Evolutionary conservation across 1,284 basidiomycete genomes (phyloP).

Genomic region (Leccinum griseonigrum): DNA sequence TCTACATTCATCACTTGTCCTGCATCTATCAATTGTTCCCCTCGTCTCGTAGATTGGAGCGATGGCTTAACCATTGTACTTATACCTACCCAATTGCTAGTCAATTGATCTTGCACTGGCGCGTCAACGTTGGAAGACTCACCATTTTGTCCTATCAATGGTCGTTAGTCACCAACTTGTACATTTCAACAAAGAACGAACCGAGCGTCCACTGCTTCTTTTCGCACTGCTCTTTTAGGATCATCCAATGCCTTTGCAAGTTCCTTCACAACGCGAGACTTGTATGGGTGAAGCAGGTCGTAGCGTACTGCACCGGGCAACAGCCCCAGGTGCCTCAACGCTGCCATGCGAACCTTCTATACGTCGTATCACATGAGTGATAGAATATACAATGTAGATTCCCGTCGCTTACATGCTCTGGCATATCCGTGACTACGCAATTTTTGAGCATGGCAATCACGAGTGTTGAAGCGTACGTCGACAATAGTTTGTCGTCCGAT

Average conservation of each 20-base stretch:
- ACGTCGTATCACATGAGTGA: constrained; percentile 2
- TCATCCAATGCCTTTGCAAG: constrained; percentile 82
- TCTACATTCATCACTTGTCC: not conserved
- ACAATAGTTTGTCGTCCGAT: constrained; percentile 49
- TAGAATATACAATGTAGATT: not conserved
- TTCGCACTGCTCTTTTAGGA: constrained; percentile 75
- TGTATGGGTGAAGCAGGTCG: constrained; percentile 75
- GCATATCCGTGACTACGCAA: constrained; percentile 44
- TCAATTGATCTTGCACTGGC: not conserved
- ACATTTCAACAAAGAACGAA: constrained; percentile 23
- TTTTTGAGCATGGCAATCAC: constrained; percentile 73
- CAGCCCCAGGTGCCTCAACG: constrained; percentile 70
- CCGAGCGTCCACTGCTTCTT: constrained; percentile 86
- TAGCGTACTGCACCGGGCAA: constrained; percentile 78
- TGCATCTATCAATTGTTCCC: not conserved
- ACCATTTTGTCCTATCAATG: constrained; percentile 52
- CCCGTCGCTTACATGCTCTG: constrained; percentile 48
- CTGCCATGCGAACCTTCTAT: constrained; percentile 72
- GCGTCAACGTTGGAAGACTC: constrained; percentile 4
- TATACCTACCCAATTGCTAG: constrained; percentile 44
- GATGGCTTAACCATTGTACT: constrained; percentile 46
- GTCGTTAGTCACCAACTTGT: constrained; percentile 2
- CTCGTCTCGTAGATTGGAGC: not conserved
- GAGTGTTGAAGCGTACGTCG: constrained; percentile 69
- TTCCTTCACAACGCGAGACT: constrained; percentile 68